A percentile compares a stretch with the other conserved stretches of the same genome.
phyloP scores from a whole-genome alignment of 257 asterid species.

The Pogostemon cablin region DNA sequence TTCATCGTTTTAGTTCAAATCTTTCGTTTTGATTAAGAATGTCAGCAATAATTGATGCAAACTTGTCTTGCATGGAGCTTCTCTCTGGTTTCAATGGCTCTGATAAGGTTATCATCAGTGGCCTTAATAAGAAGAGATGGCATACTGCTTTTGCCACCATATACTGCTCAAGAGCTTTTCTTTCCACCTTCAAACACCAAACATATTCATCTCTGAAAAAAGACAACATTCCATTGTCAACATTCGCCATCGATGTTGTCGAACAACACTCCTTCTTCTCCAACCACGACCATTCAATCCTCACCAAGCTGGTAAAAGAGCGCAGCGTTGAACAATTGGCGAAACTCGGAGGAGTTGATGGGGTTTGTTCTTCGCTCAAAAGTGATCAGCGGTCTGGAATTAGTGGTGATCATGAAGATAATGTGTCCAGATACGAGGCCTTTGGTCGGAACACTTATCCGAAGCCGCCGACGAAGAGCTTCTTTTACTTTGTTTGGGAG shows the following conservation, averaged over 20 bases:
- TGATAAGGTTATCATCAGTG: not conserved
- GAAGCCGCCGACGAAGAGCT: constrained; percentile 22
- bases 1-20: no score
- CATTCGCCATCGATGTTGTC: constrained; percentile 28
- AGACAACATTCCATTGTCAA: not conserved
- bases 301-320: constrained; percentile 33
- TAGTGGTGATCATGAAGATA: constrained; percentile 26
- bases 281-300: constrained; percentile 17
- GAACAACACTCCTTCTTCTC: constrained; percentile 22
- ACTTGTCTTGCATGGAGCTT: constrained; percentile 21
- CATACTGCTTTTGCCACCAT: constrained; percentile 38
- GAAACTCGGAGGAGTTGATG: constrained; percentile 34
- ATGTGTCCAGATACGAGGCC: constrained; percentile 28
- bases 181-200: constrained; percentile 19
- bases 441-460: constrained; percentile 38
- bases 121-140: constrained; percentile 38
- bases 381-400: constrained; percentile 34
- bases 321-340: constrained; percentile 22
- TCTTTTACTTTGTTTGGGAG: constrained; percentile 36
- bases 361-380: constrained; percentile 21
- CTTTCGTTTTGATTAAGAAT: not conserved
- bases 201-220: not conserved
- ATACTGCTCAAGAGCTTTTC: constrained; percentile 39
- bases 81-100: constrained; percentile 22
- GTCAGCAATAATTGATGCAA: constrained; percentile 29